Percentiles rank a stretch among this genome's conserved stretches.
Evolutionary conservation across 768 basidiomycete species (phyloP).

Genomic region (Trametes cubensis): DNA sequence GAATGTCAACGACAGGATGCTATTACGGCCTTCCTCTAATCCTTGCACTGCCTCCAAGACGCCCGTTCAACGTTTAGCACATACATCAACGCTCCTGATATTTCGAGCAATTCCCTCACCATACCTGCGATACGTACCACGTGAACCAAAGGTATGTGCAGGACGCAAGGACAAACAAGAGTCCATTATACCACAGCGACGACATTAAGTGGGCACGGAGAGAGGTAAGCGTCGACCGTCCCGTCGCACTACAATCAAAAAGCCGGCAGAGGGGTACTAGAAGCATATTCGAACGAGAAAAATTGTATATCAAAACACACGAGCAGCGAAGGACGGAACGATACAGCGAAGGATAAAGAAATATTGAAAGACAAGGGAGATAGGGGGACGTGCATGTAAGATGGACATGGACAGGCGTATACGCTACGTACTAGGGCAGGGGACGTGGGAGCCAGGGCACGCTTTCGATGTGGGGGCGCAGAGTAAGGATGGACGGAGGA

Average conservation of each 20-base stretch:
- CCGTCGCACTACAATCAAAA: too few species aligned
- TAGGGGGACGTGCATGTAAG: background rate
- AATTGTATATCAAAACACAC: background rate
- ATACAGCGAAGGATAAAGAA: slow-evolving; percentile 7
- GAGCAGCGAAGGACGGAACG: background rate
- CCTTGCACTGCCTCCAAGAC: too few species aligned
- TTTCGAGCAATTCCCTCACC: too few species aligned
- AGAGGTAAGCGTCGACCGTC: too few species aligned
- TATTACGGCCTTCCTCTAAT: too few species aligned
- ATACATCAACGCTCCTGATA: too few species aligned
- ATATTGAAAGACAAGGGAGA: slow-evolving; percentile 11
- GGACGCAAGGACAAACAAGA: background rate
- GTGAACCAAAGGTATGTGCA: background rate
- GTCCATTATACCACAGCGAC: slow-evolving; percentile 17
- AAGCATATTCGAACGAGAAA: background rate
- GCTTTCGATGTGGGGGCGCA: background rate
- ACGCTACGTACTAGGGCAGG: too few species aligned
- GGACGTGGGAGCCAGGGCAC: too few species aligned
- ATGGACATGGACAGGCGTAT: background rate
- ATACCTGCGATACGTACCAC: too few species aligned
- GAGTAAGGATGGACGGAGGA: background rate
- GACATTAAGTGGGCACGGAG: slow-evolving; percentile 7
- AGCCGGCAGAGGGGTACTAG: too few species aligned
- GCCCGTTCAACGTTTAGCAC: too few species aligned
- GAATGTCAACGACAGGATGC: too few species aligned